phyloP scores from a whole-genome alignment of 148 eudicot genomes.

The Rhododendron mucronatum region DNA sequence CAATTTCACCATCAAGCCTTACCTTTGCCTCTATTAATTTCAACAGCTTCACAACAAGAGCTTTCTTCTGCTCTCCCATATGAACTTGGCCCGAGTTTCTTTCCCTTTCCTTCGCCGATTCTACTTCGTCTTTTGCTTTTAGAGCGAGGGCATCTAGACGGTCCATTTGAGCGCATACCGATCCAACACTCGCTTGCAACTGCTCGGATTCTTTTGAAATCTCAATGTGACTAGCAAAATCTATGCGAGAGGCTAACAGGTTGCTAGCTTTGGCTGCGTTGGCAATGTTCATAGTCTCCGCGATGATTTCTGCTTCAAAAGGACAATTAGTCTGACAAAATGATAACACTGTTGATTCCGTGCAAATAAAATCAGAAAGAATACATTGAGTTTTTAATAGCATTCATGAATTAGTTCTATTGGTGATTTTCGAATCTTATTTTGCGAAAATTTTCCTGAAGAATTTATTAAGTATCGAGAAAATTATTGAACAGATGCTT shows the following conservation, averaged over 20 bases:
- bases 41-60: background rate
- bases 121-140: background rate
- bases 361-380: background rate
- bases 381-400: background rate
- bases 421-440: too few relatives aligned
- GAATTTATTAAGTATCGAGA: too few relatives aligned
- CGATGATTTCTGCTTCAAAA: background rate
- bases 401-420: too few relatives aligned
- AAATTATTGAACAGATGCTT: too few relatives aligned
- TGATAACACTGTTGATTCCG: background rate
- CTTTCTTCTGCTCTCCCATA: background rate
- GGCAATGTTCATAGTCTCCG: background rate
- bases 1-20: constrained; percentile 1
- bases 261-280: background rate
- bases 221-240: background rate
- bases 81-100: background rate
- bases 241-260: background rate
- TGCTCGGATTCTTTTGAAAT: background rate
- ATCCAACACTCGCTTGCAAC: background rate
- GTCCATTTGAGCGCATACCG: background rate
- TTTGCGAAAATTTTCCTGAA: too few relatives aligned
- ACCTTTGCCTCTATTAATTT: background rate
- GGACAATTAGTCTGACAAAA: background rate
- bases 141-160: background rate
- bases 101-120: background rate